phyloP scores from a whole-genome alignment of 352 stramenopile species.

The Globisporangium barbulae region DNA sequence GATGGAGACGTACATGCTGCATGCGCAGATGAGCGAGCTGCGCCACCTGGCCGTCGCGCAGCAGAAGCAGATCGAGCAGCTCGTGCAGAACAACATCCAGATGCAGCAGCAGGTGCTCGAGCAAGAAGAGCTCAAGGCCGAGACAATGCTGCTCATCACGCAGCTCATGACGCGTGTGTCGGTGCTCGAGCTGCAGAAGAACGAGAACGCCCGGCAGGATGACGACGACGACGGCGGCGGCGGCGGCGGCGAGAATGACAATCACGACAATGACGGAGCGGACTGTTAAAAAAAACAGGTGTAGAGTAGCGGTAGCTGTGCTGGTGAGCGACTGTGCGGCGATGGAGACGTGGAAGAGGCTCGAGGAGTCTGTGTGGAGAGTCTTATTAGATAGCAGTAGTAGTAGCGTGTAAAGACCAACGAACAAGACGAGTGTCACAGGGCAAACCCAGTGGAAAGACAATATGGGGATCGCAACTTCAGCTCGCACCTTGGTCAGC shows the following conservation, averaged over 20 bases:
- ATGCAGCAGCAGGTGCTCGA: slow-evolving; percentile 81
- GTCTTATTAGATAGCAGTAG: not conserved
- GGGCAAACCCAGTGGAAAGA: not conserved
- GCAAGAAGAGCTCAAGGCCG: slow-evolving; percentile 77
- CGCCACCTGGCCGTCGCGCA: slow-evolving; percentile 46
- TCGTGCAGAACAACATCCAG: slow-evolving; percentile 70
- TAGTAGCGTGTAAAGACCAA: not conserved
- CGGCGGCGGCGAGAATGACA: slow-evolving; percentile 18
- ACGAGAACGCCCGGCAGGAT: slow-evolving; percentile 26
- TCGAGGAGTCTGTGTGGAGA: not conserved
- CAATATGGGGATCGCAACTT: too few species aligned
- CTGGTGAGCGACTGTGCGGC: not conserved
- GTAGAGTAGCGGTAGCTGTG: not conserved
- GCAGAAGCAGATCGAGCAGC: slow-evolving; percentile 71
- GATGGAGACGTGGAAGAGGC: too few species aligned
- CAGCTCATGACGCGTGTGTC: slow-evolving; percentile 85
- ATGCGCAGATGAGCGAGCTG: slow-evolving; percentile 50
- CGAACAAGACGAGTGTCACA: not conserved
- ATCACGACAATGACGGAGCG: not conserved
- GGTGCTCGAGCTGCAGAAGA: slow-evolving; percentile 61
- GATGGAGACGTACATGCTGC: slow-evolving; percentile 23
- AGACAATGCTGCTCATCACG: slow-evolving; percentile 83
- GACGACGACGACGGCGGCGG: slow-evolving; percentile 26
- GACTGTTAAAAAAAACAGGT: not conserved
- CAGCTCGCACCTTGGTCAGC: too few species aligned